Conservation (phyloP, 192 early-diverging fungal genomes). For the Entophlyctis helioformis region DNA sequence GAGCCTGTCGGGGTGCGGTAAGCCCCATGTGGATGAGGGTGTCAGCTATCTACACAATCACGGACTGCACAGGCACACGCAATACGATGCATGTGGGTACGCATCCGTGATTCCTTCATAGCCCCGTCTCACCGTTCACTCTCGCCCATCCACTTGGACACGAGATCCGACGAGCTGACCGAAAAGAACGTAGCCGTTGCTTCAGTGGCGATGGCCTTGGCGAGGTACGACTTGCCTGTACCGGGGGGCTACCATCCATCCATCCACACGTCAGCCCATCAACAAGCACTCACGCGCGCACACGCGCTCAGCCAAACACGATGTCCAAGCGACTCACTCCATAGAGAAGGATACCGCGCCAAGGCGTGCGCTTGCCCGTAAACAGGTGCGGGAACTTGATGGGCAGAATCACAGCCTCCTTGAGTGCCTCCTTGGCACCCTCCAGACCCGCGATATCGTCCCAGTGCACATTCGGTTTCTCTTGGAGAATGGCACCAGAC, state of each 20-base stretch:
- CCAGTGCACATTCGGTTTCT: slow-evolving; percentile 96
- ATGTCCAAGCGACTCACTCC: slow-evolving; percentile 35
- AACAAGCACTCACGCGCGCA: neutral
- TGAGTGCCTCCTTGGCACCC: slow-evolving; percentile 87
- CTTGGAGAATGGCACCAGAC: slow-evolving; percentile 74
- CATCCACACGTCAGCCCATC: neutral
- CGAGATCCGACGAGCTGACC: slow-evolving; percentile 92
- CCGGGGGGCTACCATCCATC: slow-evolving; percentile 63
- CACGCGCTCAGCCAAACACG: neutral
- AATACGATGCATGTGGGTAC: too few species aligned
- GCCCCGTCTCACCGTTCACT: slow-evolving; percentile 55
- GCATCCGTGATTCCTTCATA: too few species aligned
- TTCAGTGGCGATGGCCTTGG: slow-evolving; percentile 97
- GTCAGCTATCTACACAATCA: too few species aligned
- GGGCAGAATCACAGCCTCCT: slow-evolving; percentile 97
- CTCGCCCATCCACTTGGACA: slow-evolving; percentile 99
- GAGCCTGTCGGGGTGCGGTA: slow-evolving; percentile 30
- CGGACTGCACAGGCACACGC: too few species aligned
- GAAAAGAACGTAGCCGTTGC: slow-evolving; percentile 94
- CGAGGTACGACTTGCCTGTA: slow-evolving; percentile 94
- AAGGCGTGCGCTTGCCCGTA: slow-evolving; percentile 88
- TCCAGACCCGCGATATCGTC: slow-evolving; percentile 95
- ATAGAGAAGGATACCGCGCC: slow-evolving; percentile 93
- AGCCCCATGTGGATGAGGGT: too few species aligned
- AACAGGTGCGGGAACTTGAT: slow-evolving; percentile 97